A percentile compares a stretch with the other conserved stretches of the same genome.
phyloP scores from a whole-genome alignment of 805 yeast species.

The Candida maesae region DNA sequence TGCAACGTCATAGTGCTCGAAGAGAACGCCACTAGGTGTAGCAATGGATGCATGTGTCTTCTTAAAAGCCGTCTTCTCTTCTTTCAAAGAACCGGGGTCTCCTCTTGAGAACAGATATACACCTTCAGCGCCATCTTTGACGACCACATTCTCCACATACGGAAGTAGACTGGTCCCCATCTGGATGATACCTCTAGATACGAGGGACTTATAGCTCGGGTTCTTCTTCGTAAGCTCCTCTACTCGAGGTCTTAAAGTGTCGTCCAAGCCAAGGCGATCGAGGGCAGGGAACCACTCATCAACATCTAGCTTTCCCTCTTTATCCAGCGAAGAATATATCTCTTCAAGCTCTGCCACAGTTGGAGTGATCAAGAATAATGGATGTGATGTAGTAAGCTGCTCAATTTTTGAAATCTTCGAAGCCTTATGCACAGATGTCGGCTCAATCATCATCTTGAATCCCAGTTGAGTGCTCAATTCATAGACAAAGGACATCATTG shows the following conservation, averaged over 20 bases:
- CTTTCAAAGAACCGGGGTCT: conserved; percentile 10
- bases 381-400: conserved; percentile 4
- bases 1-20: conserved; percentile 56
- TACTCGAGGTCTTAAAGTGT: conserved; percentile 43
- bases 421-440: conserved; percentile 71
- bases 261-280: conserved; percentile 52
- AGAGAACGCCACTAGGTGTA: conserved; percentile 39
- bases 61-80: background rate
- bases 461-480: conserved; percentile 21
- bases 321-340: conserved; percentile 47
- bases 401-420: conserved; percentile 23
- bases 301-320: conserved; percentile 41
- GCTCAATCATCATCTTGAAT: conserved; percentile 56
- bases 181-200: conserved; percentile 50
- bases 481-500: conserved; percentile 37
- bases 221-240: conserved; percentile 29
- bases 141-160: conserved; percentile 57
- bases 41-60: conserved; percentile 13
- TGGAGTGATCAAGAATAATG: conserved; percentile 46
- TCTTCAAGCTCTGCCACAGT: conserved; percentile 58
- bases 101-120: conserved; percentile 42
- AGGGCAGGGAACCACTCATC: conserved; percentile 73
- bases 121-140: conserved; percentile 69
- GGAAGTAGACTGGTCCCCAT: conserved; percentile 73
- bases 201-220: conserved; percentile 26